These are phyloP conservation scores for Solanum bulbocastanum DNA, from an alignment of 257 asterid genomes.

Conservation along the genomic window DNA sequence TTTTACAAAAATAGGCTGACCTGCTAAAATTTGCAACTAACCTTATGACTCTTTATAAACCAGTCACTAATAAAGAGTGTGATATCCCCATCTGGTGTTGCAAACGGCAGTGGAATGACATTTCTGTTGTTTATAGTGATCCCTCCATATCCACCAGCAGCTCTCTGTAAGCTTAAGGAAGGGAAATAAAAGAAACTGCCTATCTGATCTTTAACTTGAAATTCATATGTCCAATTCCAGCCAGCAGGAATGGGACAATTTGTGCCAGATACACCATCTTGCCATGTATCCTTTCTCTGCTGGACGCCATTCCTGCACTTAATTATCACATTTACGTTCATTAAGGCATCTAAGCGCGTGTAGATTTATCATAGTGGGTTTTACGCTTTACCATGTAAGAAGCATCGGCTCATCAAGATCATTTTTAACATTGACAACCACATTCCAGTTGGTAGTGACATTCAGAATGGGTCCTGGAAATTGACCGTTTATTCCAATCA, in stretches of 20 bases:
- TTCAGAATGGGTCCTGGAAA: conserved; percentile 88
- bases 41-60: conserved; percentile 82
- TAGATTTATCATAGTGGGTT: background rate
- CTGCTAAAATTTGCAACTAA: conserved; percentile 14
- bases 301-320: conserved; percentile 88
- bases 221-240: conserved; percentile 96
- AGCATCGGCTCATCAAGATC: conserved; percentile 83
- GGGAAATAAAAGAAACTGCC: conserved; percentile 95
- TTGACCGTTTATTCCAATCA: conserved; percentile 73
- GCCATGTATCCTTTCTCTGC: conserved; percentile 81
- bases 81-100: conserved; percentile 70
- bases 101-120: conserved; percentile 73
- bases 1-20: background rate
- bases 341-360: background rate
- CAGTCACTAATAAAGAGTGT: conserved; percentile 76
- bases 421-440: conserved; percentile 73
- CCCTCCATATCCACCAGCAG: conserved; percentile 88
- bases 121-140: conserved; percentile 70
- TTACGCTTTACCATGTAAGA: conserved; percentile 59
- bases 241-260: conserved; percentile 93
- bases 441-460: conserved; percentile 92
- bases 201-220: conserved; percentile 93
- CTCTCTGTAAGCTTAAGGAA: conserved; percentile 61
- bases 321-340: conserved; percentile 16
- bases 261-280: conserved; percentile 92